A percentile compares a stretch with the other conserved stretches of the same genome.
phyloP scores from a whole-genome alignment of 2,329 filamentous ascomycete species.

The Calonectria hongkongensis region DNA sequence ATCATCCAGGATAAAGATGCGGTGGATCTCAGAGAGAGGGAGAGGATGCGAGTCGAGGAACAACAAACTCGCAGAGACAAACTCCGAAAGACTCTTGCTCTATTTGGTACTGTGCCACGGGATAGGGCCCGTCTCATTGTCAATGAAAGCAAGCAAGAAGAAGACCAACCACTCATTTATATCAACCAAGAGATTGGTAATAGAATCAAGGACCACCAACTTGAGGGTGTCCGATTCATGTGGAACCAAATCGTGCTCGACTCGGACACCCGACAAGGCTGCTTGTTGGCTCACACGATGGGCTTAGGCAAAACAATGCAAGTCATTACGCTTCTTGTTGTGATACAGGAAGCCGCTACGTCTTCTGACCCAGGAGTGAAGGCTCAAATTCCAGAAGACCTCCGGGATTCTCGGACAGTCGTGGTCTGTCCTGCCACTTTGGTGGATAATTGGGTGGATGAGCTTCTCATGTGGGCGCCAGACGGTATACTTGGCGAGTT shows the following conservation, averaged over 20 bases:
- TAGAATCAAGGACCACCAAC: constrained; percentile 86
- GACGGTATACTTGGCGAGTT: constrained; percentile 72
- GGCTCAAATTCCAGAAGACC: constrained; percentile 79
- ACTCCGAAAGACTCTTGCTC: constrained; percentile 67
- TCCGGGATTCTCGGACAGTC: constrained; percentile 79
- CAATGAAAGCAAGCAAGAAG: constrained; percentile 78
- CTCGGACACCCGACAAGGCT: constrained; percentile 78
- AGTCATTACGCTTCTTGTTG: constrained; percentile 87
- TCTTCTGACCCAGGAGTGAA: constrained; percentile 75
- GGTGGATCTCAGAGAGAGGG: constrained; percentile 73
- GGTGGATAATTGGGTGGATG: constrained; percentile 88
- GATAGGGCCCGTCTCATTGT: constrained; percentile 75
- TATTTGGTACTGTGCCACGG: constrained; percentile 64
- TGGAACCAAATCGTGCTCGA: constrained; percentile 88
- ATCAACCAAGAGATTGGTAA: constrained; percentile 78
- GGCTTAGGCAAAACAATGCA: constrained; percentile 96
- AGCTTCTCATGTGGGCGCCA: constrained; percentile 83
- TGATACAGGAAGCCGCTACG: constrained; percentile 79
- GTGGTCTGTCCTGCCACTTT: constrained; percentile 85
- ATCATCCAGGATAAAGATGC: constrained; percentile 62
- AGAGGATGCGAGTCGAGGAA: constrained; percentile 70
- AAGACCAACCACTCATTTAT: constrained; percentile 77
- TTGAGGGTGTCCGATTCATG: constrained; percentile 88
- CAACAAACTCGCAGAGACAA: constrained; percentile 72
- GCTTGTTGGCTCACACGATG: constrained; percentile 92